Evolutionary conservation across 2,329 filamentous ascomycete genomes (phyloP).

Genomic region (Lasiodiplodia gonubiensis): DNA sequence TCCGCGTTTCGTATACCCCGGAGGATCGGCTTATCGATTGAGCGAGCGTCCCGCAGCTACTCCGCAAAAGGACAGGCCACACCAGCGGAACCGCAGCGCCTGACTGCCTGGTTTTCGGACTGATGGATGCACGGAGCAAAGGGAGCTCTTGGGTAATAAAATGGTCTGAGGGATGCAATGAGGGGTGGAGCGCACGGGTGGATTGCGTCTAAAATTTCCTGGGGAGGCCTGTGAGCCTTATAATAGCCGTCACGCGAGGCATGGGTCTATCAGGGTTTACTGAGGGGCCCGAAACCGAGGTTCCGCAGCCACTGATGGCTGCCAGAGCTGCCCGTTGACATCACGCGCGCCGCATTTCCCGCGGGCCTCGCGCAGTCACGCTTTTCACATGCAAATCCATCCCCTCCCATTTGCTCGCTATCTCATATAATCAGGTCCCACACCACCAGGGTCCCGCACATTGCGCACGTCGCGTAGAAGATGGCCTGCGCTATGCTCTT

Average conservation of each 20-base stretch:
- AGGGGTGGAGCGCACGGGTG: slow-evolving; percentile 16
- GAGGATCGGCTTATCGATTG: slow-evolving; percentile 26
- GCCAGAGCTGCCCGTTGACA: not conserved
- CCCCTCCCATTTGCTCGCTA: not conserved
- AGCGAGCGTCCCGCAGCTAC: slow-evolving; percentile 22
- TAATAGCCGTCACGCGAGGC: slow-evolving; percentile 21
- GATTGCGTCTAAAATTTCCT: not conserved
- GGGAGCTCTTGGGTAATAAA: slow-evolving; percentile 1
- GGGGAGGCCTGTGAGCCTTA: slow-evolving; percentile 15
- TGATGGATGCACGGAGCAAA: slow-evolving; percentile 18
- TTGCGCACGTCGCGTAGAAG: slow-evolving; percentile 54
- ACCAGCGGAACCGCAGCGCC: slow-evolving; percentile 1
- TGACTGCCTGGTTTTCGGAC: slow-evolving; percentile 12
- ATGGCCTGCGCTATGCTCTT: slow-evolving; percentile 57
- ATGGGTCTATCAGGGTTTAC: slow-evolving; percentile 13
- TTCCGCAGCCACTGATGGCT: not conserved
- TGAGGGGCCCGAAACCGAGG: slow-evolving; percentile 20
- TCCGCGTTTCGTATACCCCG: slow-evolving; percentile 25
- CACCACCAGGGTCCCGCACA: slow-evolving; percentile 53
- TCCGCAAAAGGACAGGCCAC: slow-evolving; percentile 8
- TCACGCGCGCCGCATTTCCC: slow-evolving; percentile 10
- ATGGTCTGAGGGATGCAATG: slow-evolving; percentile 15
- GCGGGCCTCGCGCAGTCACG: slow-evolving; percentile 14
- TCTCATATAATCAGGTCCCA: slow-evolving; percentile 57
- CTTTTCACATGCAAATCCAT: slow-evolving; percentile 27